phyloP scores from a whole-genome alignment of 768 basidiomycete genomes.

The Suillus decipiens region DNA sequence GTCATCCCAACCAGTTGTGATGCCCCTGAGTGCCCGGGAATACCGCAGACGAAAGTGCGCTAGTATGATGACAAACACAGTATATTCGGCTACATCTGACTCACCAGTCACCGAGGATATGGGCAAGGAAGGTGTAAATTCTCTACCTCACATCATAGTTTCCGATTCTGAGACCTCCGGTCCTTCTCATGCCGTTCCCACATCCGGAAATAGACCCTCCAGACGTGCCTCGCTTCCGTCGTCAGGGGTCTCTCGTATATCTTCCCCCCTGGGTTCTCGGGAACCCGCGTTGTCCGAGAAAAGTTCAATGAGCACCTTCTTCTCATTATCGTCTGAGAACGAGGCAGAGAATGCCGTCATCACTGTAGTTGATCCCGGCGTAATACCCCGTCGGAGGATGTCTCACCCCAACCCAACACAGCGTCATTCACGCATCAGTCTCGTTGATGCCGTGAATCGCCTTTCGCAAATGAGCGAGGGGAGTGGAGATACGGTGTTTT shows the following conservation, averaged over 20 bases:
- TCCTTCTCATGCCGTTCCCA: background rate
- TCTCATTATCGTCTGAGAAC: slow-evolving; percentile 26
- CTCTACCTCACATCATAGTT: background rate
- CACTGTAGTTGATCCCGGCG: background rate
- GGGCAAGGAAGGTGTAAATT: slow-evolving; percentile 16
- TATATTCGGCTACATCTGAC: background rate
- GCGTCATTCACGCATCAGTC: slow-evolving; percentile 24
- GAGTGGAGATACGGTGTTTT: slow-evolving; percentile 31
- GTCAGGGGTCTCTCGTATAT: slow-evolving; percentile 1
- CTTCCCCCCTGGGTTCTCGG: slow-evolving; percentile 13
- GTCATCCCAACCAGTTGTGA: slow-evolving; percentile 29
- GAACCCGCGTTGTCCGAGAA: slow-evolving; percentile 26
- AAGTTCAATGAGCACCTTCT: slow-evolving; percentile 30
- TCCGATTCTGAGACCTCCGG: background rate
- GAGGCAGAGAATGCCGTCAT: slow-evolving; percentile 1
- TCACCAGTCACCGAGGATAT: background rate
- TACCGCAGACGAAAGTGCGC: slow-evolving; percentile 25
- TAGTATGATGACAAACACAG: slow-evolving; percentile 3
- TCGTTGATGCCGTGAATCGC: slow-evolving; percentile 28
- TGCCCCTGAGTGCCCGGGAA: slow-evolving; percentile 33
- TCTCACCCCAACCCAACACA: slow-evolving; percentile 29
- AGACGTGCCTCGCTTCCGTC: slow-evolving; percentile 17
- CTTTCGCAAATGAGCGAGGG: slow-evolving; percentile 26
- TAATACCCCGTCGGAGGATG: slow-evolving; percentile 18
- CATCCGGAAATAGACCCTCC: background rate